Evolutionary conservation across 1,284 basidiomycete genomes (phyloP).

Genomic region (Ceratobasidium sp.): DNA sequence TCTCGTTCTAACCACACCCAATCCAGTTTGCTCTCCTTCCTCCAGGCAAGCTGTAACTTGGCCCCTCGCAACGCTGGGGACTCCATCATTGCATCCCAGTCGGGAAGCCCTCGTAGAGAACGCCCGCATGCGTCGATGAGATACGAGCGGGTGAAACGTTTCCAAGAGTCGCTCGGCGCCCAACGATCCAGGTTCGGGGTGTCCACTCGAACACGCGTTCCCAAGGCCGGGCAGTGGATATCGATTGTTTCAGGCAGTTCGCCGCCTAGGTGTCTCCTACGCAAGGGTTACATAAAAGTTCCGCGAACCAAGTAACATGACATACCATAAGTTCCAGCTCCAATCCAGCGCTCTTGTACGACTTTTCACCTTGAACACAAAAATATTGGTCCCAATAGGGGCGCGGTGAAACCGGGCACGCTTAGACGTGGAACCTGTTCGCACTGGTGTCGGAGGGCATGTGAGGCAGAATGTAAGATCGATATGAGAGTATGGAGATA

Average conservation of each 20-base stretch:
- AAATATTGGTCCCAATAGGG: conserved; percentile 73
- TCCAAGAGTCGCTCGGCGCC: conserved; percentile 55
- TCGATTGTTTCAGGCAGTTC: conserved; percentile 61
- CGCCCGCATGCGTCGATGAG: conserved; percentile 68
- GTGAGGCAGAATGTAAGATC: conserved; percentile 79
- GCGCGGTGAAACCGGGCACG: conserved; percentile 60
- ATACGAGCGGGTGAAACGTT: conserved; percentile 68
- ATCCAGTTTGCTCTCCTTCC: conserved; percentile 73
- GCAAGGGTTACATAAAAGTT: neutral
- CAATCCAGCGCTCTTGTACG: conserved; percentile 80
- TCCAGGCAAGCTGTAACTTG: conserved; percentile 80
- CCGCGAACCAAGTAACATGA: conserved; percentile 37
- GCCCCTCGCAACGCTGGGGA: conserved; percentile 65
- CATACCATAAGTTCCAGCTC: conserved; percentile 82
- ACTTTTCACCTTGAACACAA: conserved; percentile 78
- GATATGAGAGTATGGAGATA: conserved; percentile 83
- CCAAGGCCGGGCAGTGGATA: conserved; percentile 62
- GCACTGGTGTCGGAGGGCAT: conserved; percentile 66
- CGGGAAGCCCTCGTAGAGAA: conserved; percentile 64
- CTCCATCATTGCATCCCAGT: conserved; percentile 73
- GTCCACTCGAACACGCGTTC: conserved; percentile 71
- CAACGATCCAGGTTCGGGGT: conserved; percentile 63
- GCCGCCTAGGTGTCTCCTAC: conserved; percentile 71
- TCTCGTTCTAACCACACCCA: conserved; percentile 82
- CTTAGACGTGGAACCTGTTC: conserved; percentile 52